A percentile compares a stretch with the other conserved stretches of the same genome.
Evolutionary conservation across 305 asterid species (phyloP).

Genomic region (Rubia tinctorum): DNA sequence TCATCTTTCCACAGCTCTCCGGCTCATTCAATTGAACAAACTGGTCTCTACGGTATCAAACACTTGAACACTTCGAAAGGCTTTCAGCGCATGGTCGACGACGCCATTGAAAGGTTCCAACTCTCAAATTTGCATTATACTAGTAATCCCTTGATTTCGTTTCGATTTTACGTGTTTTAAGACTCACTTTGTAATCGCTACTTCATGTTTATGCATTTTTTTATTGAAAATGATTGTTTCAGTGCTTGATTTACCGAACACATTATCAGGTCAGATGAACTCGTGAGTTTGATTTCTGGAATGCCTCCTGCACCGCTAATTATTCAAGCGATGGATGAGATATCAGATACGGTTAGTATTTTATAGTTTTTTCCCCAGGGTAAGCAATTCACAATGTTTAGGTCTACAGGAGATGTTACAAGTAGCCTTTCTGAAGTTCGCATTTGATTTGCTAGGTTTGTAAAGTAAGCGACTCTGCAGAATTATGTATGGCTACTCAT

Average conservation of each 20-base stretch:
- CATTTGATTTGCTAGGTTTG: constrained; percentile 59
- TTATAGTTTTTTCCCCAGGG: background rate
- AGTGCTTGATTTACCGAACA: constrained; percentile 15
- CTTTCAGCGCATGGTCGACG: constrained; percentile 89
- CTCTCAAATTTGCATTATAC: background rate
- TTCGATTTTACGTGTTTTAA: background rate
- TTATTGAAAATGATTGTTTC: background rate
- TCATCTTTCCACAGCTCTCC: constrained; percentile 40
- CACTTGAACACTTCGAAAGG: constrained; percentile 84
- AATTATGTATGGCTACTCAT: constrained; percentile 96
- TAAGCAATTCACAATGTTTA: background rate
- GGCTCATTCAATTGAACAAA: constrained; percentile 42
- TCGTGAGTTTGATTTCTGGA: constrained; percentile 58
- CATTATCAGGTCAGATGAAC: constrained; percentile 75
- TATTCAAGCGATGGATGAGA: constrained; percentile 82
- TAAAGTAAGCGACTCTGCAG: constrained; percentile 89
- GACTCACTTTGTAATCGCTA: background rate
- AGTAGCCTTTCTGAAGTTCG: constrained; percentile 4
- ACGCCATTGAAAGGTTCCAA: constrained; percentile 73
- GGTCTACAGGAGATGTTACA: background rate
- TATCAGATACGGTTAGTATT: constrained; percentile 70
- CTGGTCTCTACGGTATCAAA: constrained; percentile 86
- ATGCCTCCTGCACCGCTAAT: constrained; percentile 86
- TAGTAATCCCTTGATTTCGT: background rate
- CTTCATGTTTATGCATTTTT: background rate